A percentile compares a stretch with the other conserved stretches of the same genome.
Evolutionary conservation across 164 flowering plant genomes (phyloP).

Genomic region (Litsea cubeba): DNA sequence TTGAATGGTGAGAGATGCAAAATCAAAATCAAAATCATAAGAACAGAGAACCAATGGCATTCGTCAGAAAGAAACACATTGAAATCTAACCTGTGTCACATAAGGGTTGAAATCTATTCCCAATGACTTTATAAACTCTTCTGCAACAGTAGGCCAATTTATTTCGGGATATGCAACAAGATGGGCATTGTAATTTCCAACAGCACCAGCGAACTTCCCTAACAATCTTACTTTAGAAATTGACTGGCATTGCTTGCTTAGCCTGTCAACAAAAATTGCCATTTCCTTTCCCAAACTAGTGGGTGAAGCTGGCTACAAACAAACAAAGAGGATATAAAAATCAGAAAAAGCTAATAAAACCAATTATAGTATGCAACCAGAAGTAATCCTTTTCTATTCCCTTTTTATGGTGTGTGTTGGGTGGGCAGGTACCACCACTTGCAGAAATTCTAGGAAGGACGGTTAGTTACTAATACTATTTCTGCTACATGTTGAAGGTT

Average conservation of each 20-base stretch:
- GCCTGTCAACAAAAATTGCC: slow-evolving; percentile 71
- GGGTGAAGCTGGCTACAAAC: slow-evolving; percentile 81
- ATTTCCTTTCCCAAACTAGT: slow-evolving; percentile 94
- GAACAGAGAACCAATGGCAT: background rate
- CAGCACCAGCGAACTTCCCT: slow-evolving; percentile 98
- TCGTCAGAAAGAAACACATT: background rate
- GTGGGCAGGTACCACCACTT: too few relatives aligned
- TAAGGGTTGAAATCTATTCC: slow-evolving; percentile 85
- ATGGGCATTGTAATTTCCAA: slow-evolving; percentile 96
- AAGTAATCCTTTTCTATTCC: too few relatives aligned
- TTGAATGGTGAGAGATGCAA: background rate
- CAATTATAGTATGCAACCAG: background rate
- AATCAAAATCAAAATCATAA: background rate
- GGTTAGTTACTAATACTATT: too few relatives aligned
- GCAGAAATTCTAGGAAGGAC: too few relatives aligned
- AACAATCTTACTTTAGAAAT: slow-evolving; percentile 53
- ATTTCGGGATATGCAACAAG: slow-evolving; percentile 77
- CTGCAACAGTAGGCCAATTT: slow-evolving; percentile 73
- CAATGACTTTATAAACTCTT: slow-evolving; percentile 80
- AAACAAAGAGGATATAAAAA: background rate
- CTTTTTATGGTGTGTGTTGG: too few relatives aligned
- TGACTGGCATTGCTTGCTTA: slow-evolving; percentile 50
- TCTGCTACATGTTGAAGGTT: too few relatives aligned
- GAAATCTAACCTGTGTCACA: slow-evolving; percentile 68
- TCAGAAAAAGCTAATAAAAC: background rate